phyloP scores from a whole-genome alignment of 805 yeast genomes.

The Komagataella mondaviorum region DNA sequence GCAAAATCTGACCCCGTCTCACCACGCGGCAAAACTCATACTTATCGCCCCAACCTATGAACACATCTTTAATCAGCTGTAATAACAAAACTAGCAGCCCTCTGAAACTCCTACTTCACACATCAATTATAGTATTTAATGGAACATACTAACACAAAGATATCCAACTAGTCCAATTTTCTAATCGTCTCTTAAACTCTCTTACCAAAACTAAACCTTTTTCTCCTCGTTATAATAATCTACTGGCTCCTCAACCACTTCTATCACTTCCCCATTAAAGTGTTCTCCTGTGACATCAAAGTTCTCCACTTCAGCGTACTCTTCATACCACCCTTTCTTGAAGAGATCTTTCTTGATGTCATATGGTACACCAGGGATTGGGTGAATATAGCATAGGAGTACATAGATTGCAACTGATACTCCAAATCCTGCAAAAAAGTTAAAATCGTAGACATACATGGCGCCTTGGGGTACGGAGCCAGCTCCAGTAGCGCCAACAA shows the following conservation, averaged over 20 bases:
- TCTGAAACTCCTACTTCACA: too few relatives aligned
- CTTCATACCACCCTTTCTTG: slow-evolving; percentile 49
- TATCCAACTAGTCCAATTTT: too few relatives aligned
- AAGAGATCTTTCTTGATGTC: slow-evolving; percentile 17
- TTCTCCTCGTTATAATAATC: not conserved
- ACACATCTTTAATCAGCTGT: too few relatives aligned
- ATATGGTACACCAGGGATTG: slow-evolving; percentile 29
- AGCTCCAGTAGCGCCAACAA: slow-evolving; percentile 63
- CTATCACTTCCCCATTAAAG: not conserved
- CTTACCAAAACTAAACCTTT: not conserved
- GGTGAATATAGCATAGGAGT: slow-evolving; percentile 35
- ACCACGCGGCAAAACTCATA: too few relatives aligned
- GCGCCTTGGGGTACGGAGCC: slow-evolving; percentile 72
- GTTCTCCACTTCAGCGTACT: slow-evolving; percentile 49
- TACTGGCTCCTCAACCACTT: not conserved
- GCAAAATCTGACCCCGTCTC: too few relatives aligned
- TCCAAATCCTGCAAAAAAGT: slow-evolving; percentile 67
- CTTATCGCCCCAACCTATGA: too few relatives aligned
- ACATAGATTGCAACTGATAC: slow-evolving; percentile 43
- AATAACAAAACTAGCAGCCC: too few relatives aligned
- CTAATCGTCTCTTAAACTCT: too few relatives aligned
- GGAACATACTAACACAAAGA: too few relatives aligned
- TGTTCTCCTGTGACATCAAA: slow-evolving; percentile 23
- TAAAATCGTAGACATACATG: slow-evolving; percentile 53
- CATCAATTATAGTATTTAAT: too few relatives aligned